A percentile compares a stretch with the other conserved stretches of the same genome.
Conservation (phyloP, 495 filamentous ascomycete species). For the Podospora sp. region DNA sequence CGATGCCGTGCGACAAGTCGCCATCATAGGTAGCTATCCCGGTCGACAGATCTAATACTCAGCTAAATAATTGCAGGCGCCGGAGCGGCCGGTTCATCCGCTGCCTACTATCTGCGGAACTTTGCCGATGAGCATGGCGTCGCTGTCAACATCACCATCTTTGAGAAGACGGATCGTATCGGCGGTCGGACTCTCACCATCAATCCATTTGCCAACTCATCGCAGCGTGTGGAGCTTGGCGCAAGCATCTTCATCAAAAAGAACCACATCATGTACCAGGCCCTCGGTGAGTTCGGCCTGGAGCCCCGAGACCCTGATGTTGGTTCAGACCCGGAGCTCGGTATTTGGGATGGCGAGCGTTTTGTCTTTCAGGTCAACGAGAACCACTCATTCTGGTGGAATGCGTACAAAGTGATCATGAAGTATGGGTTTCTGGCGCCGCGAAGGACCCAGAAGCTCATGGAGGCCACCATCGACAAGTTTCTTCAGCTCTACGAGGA, state of each 20-base stretch:
- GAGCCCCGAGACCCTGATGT: constrained; percentile 35
- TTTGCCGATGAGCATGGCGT: constrained; percentile 60
- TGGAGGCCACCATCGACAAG: constrained; percentile 68
- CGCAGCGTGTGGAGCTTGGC: constrained; percentile 79
- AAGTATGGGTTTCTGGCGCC: constrained; percentile 77
- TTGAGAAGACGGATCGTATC: constrained; percentile 76
- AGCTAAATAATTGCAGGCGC: constrained; percentile 62
- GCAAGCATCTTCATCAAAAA: constrained; percentile 89
- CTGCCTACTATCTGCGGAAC: constrained; percentile 78
- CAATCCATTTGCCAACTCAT: constrained; percentile 70
- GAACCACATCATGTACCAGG: constrained; percentile 79
- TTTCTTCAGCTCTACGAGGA: constrained; percentile 82
- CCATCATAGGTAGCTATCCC: constrained; percentile 53
- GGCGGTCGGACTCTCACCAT: constrained; percentile 92
- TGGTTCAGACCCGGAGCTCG: constrained; percentile 55
- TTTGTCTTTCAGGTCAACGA: constrained; percentile 67
- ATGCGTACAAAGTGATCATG: constrained; percentile 76
- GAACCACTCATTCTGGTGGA: constrained; percentile 69
- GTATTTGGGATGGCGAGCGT: constrained; percentile 78
- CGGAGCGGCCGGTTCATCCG: constrained; percentile 83
- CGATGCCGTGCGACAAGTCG: constrained; percentile 40
- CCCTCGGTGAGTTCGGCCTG: constrained; percentile 73
- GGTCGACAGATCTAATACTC: no score
- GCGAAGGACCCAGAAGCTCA: constrained; percentile 69
- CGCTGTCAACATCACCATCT: constrained; percentile 78